A percentile compares a stretch with the other conserved stretches of the same genome.
Evolutionary conservation across 176 grass and related monocot genomes (phyloP).

Genomic region (Paspalum vaginatum): DNA sequence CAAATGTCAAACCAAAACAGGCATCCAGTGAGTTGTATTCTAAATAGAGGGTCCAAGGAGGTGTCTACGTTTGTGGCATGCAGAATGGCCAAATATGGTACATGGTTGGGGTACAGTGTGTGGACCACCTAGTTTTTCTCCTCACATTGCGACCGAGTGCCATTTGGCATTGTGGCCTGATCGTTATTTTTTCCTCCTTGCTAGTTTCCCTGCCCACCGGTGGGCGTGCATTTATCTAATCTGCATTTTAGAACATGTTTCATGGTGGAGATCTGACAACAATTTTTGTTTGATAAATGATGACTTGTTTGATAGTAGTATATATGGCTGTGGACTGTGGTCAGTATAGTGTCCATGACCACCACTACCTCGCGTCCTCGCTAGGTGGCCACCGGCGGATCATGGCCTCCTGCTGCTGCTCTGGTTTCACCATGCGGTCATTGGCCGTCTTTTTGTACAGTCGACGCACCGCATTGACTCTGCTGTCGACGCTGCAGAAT

Average conservation of each 20-base stretch:
- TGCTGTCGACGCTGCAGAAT: background rate
- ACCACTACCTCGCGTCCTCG: conserved; percentile 23
- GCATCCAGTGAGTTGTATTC: background rate
- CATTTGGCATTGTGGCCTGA: conserved; percentile 1
- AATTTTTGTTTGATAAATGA: background rate
- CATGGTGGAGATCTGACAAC: background rate
- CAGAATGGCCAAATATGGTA: conserved; percentile 8
- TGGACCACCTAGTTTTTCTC: conserved; percentile 26
- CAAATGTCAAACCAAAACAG: conserved; percentile 27
- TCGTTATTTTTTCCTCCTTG: too few relatives aligned
- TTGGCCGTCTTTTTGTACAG: conserved; percentile 50
- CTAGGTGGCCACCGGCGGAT: conserved; percentile 49
- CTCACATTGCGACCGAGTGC: background rate
- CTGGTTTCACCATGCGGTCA: conserved; percentile 42
- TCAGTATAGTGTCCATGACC: conserved; percentile 47
- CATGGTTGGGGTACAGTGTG: background rate
- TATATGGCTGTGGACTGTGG: too few relatives aligned
- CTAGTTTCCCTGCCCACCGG: too few relatives aligned
- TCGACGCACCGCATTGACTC: background rate
- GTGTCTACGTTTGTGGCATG: conserved; percentile 32
- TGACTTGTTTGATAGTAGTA: background rate
- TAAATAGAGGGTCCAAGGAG: background rate
- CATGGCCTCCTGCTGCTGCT: conserved; percentile 72
- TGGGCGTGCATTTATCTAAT: too few relatives aligned
- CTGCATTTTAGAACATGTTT: background rate